Percentiles rank a stretch among this genome's conserved stretches.
phyloP scores from a whole-genome alignment of 2,329 filamentous ascomycete genomes.

The Diplodia mutila region DNA sequence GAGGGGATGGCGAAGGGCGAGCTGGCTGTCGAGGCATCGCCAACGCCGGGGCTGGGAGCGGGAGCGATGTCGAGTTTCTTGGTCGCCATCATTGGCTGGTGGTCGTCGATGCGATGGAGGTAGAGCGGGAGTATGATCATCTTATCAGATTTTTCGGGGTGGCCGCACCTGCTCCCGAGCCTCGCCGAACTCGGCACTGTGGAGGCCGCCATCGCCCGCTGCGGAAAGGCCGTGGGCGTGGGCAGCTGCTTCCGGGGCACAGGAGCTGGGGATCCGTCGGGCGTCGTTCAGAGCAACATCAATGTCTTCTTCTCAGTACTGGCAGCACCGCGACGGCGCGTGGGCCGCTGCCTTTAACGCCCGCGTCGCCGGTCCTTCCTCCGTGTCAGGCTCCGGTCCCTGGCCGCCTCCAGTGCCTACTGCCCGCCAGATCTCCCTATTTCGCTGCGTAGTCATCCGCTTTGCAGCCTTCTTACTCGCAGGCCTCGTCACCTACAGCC shows the following conservation, averaged over 20 bases:
- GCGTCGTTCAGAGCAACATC: background rate
- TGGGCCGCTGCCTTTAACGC: conserved; percentile 8
- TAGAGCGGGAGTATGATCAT: conserved; percentile 21
- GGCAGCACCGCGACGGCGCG: background rate
- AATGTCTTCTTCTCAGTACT: too few relatives aligned
- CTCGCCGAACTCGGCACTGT: conserved; percentile 22
- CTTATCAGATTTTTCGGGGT: conserved; percentile 26
- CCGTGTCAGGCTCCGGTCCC: conserved; percentile 9
- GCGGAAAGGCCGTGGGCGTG: too few relatives aligned
- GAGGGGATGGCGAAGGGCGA: conserved; percentile 25
- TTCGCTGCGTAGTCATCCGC: background rate
- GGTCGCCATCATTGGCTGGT: conserved; percentile 24
- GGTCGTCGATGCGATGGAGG: conserved; percentile 12
- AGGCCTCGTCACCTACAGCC: conserved; percentile 17
- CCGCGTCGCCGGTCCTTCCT: background rate
- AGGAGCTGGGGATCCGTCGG: background rate
- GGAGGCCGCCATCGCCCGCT: conserved; percentile 14
- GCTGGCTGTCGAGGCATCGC: conserved; percentile 3
- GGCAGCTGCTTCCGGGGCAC: background rate
- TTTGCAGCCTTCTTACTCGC: conserved; percentile 3
- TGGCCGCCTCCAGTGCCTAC: conserved; percentile 3
- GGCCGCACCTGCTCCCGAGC: conserved; percentile 7
- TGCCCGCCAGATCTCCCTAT: conserved; percentile 11
- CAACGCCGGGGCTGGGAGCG: conserved; percentile 16
- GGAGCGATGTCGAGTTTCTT: conserved; percentile 26